These are phyloP conservation scores for Stenocarpella maydis DNA, from an alignment of 2,329 filamentous ascomycete species.

Conservation along the genomic window DNA sequence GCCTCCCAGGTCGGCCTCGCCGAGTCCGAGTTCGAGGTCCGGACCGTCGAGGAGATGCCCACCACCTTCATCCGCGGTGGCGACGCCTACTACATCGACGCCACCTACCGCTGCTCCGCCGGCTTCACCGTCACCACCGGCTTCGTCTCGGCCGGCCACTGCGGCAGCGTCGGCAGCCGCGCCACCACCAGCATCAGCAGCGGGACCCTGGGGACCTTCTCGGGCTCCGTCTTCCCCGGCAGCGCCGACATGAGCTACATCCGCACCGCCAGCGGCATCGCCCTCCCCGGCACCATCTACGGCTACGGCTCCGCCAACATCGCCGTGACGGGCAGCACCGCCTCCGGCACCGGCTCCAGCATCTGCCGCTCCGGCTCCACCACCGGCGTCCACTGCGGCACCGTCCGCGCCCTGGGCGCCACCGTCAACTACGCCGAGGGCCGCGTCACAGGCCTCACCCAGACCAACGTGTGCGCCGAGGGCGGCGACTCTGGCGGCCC, in stretches of 20 bases:
- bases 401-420: constrained; percentile 1
- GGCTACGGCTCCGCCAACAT: not conserved
- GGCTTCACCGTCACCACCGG: constrained; percentile 10
- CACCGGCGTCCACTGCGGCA: constrained; percentile 22
- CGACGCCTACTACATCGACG: constrained; percentile 7
- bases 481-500: constrained; percentile 17
- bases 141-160: constrained; percentile 26
- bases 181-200: not conserved
- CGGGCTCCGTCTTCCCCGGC: not conserved
- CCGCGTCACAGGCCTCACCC: constrained; percentile 17
- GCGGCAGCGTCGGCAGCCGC: not conserved
- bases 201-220: not conserved
- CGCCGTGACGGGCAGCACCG: constrained; percentile 3
- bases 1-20: not conserved
- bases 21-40: not conserved
- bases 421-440: constrained; percentile 18
- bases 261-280: not conserved
- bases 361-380: constrained; percentile 21
- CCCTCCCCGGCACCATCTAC: not conserved
- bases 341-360: not conserved
- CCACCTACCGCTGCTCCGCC: not conserved
- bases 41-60: not conserved
- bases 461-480: constrained; percentile 21
- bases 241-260: constrained; percentile 15
- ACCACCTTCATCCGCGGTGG: not conserved